Conservation (phyloP, 2,329 filamentous ascomycete genomes). For the Calcarisporium arbuscula region DNA sequence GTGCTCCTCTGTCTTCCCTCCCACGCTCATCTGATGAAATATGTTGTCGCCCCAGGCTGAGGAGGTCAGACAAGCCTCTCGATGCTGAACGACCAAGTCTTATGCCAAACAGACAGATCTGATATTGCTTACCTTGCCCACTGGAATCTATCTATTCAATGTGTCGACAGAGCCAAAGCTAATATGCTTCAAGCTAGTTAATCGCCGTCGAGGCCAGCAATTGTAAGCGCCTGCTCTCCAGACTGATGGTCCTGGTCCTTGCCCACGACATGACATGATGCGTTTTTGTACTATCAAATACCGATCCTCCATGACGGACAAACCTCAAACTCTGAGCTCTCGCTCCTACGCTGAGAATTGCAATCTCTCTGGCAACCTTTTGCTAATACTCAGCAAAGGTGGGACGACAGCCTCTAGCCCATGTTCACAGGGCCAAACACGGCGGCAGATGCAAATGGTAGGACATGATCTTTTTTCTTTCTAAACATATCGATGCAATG, state of each 20-base stretch:
- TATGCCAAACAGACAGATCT: constrained; percentile 51
- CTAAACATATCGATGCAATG: constrained; percentile 35
- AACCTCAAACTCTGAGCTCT: constrained; percentile 24
- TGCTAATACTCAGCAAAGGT: constrained; percentile 1
- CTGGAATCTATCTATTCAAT: neutral
- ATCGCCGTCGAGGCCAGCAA: too few relatives aligned
- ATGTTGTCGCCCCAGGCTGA: constrained; percentile 46
- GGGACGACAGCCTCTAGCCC: constrained; percentile 1
- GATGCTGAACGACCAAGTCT: constrained; percentile 47
- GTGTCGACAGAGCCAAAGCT: neutral
- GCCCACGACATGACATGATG: constrained; percentile 29
- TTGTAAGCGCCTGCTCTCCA: constrained; percentile 9
- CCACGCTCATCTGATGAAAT: constrained; percentile 32
- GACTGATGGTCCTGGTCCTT: too few relatives aligned
- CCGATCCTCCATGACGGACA: constrained; percentile 35
- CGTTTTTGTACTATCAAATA: constrained; percentile 38
- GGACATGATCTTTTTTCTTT: constrained; percentile 20
- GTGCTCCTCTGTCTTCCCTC: constrained; percentile 3
- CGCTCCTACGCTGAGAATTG: neutral
- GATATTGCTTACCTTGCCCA: constrained; percentile 27
- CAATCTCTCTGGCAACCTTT: too few relatives aligned
- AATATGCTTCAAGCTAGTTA: too few relatives aligned
- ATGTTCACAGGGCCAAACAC: too few relatives aligned
- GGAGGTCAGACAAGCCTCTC: constrained; percentile 40
- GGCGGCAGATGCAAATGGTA: constrained; percentile 16